A percentile compares a stretch with the other conserved stretches of the same genome.
phyloP scores from a whole-genome alignment of 164 flowering plant genomes.

The grape (Vitis vinifera) region DNA sequence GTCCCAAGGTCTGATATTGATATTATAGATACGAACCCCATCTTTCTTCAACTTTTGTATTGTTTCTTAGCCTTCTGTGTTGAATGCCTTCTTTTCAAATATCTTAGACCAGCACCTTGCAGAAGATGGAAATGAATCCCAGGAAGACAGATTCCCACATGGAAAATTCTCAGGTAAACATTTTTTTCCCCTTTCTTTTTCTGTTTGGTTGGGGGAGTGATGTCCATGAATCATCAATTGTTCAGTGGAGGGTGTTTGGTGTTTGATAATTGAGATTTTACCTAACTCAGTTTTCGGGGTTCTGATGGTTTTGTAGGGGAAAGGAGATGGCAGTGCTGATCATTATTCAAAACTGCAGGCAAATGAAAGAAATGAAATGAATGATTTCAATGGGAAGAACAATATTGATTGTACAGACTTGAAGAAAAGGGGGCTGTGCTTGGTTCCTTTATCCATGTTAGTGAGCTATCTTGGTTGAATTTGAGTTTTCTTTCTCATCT shows the following conservation, averaged over 20 bases:
- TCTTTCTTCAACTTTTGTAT: background rate
- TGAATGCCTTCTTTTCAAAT: background rate
- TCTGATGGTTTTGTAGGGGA: slow-evolving; percentile 19
- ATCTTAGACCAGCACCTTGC: slow-evolving; percentile 19
- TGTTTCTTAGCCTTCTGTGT: background rate
- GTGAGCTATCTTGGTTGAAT: slow-evolving; percentile 31
- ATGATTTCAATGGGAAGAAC: slow-evolving; percentile 8
- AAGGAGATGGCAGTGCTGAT: slow-evolving; percentile 5
- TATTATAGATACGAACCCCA: too few species aligned
- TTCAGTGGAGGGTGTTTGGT: background rate
- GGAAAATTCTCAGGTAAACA: slow-evolving; percentile 23
- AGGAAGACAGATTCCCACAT: slow-evolving; percentile 13
- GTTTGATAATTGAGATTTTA: background rate
- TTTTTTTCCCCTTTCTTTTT: background rate
- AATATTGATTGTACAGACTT: slow-evolving; percentile 18
- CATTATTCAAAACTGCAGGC: slow-evolving; percentile 2
- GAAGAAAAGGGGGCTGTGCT: slow-evolving; percentile 40
- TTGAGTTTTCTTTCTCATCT: background rate
- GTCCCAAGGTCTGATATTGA: slow-evolving; percentile 33
- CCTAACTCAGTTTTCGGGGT: background rate
- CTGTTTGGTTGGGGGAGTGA: background rate
- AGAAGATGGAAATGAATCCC: slow-evolving; percentile 10
- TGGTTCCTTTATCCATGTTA: slow-evolving; percentile 47
- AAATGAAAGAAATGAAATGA: slow-evolving; percentile 9
- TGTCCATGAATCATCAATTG: background rate